phyloP scores from a whole-genome alignment of 73 alveolate genomes.

The Tetrahymena malaccensis region DNA sequence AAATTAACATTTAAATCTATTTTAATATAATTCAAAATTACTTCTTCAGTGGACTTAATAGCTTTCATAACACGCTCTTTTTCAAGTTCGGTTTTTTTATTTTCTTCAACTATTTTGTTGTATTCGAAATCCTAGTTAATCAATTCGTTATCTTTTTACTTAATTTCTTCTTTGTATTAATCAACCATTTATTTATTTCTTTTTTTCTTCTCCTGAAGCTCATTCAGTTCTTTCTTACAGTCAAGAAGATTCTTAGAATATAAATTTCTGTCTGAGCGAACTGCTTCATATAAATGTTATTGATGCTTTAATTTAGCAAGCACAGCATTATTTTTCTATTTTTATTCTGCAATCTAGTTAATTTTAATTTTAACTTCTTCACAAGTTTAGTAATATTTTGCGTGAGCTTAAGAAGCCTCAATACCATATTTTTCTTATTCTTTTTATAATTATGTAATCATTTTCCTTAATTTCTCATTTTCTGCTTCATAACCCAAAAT shows the following conservation, averaged over 20 bases:
- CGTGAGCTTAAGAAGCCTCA: conserved; percentile 96
- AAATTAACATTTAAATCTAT: neutral
- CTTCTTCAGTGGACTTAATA: conserved; percentile 84
- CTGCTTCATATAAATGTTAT: conserved; percentile 96
- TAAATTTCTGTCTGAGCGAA: conserved; percentile 95
- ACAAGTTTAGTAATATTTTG: conserved; percentile 86
- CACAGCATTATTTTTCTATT: conserved; percentile 89
- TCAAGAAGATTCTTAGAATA: conserved; percentile 96
- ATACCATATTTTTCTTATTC: conserved; percentile 80
- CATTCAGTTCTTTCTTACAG: conserved; percentile 88
- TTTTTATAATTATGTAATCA: conserved; percentile 63
- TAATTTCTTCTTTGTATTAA: conserved; percentile 88
- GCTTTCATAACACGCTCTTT: conserved; percentile 78
- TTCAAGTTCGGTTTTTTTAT: conserved; percentile 72
- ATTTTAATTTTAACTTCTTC: conserved; percentile 93
- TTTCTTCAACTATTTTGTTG: conserved; percentile 73
- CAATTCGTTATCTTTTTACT: conserved; percentile 71
- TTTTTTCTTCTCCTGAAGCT: conserved; percentile 80
- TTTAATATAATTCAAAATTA: neutral
- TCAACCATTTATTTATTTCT: conserved; percentile 83
- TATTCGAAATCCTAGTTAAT: conserved; percentile 71
- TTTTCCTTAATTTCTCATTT: conserved; percentile 47
- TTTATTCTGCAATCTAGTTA: conserved; percentile 83
- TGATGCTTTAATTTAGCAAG: conserved; percentile 98
- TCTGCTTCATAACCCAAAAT: conserved; percentile 65